These are phyloP conservation scores for Termitomyces sp. DNA, from an alignment of 768 basidiomycete genomes.

Conservation along the genomic window DNA sequence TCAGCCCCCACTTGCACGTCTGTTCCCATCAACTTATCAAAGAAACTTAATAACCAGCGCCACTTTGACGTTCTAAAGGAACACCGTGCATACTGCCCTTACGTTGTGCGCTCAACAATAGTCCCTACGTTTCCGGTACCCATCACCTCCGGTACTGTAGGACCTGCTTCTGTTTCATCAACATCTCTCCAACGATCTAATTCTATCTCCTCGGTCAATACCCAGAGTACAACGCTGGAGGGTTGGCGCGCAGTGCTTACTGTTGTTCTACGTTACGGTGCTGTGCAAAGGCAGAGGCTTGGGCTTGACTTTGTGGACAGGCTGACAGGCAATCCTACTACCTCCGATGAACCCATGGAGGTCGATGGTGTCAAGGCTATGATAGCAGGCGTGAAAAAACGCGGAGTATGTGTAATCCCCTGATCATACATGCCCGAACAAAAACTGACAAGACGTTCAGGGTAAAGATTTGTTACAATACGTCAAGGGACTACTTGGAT, in stretches of 20 bases:
- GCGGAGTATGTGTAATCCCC: slow-evolving; percentile 48
- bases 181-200: slow-evolving; percentile 15
- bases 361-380: slow-evolving; percentile 61
- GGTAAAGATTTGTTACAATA: slow-evolving; percentile 68
- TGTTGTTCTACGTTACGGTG: slow-evolving; percentile 59
- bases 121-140: slow-evolving; percentile 50
- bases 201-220: slow-evolving; percentile 23
- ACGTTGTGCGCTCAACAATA: slow-evolving; percentile 62
- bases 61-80: slow-evolving; percentile 74
- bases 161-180: slow-evolving; percentile 15
- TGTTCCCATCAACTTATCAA: slow-evolving; percentile 19
- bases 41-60: slow-evolving; percentile 29
- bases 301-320: slow-evolving; percentile 20
- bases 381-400: slow-evolving; percentile 69
- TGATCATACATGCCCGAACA: neutral
- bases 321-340: slow-evolving; percentile 5
- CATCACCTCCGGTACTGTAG: slow-evolving; percentile 11
- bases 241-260: slow-evolving; percentile 80
- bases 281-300: slow-evolving; percentile 47
- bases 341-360: slow-evolving; percentile 25
- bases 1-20: slow-evolving; percentile 11
- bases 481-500: slow-evolving; percentile 62
- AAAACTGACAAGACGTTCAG: slow-evolving; percentile 27
- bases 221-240: slow-evolving; percentile 37
- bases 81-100: slow-evolving; percentile 85